Conservation (phyloP, 1,139 yeast species). For the Suhomyces terraborum region DNA sequence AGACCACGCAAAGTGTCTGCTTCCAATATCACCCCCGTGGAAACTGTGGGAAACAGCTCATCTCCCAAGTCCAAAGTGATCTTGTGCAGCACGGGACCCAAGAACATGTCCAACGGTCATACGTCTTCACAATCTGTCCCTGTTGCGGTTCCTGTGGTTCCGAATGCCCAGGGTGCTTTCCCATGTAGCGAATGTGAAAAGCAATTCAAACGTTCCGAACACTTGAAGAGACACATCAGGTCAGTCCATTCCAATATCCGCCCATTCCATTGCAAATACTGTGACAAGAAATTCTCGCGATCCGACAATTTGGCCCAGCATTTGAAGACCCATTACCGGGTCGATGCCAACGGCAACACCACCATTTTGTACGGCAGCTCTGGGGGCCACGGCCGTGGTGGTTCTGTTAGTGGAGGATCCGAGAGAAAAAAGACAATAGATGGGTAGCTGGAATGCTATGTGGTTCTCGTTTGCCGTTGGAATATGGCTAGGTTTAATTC, state of each 20-base stretch:
- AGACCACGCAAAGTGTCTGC: conserved; percentile 8
- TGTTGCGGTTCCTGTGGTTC: conserved; percentile 13
- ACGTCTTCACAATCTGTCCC: conserved; percentile 2
- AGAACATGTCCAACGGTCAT: neutral
- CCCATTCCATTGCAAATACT: conserved; percentile 51
- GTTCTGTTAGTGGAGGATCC: conserved; percentile 12
- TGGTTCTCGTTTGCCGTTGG: neutral
- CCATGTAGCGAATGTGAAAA: conserved; percentile 50
- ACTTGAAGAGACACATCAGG: conserved; percentile 49
- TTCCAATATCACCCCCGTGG: conserved; percentile 3
- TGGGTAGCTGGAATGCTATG: neutral
- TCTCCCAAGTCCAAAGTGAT: conserved; percentile 6
- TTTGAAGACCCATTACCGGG: conserved; percentile 42
- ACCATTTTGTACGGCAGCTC: conserved; percentile 44
- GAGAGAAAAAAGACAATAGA: conserved; percentile 20
- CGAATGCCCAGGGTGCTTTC: conserved; percentile 29
- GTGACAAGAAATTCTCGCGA: conserved; percentile 51
- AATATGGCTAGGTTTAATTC: conserved; percentile 6
- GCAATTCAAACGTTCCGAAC: conserved; percentile 51
- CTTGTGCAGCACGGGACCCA: conserved; percentile 2
- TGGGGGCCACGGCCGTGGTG: conserved; percentile 28
- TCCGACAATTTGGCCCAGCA: conserved; percentile 54
- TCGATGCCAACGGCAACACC: conserved; percentile 39
- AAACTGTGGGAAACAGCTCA: conserved; percentile 2
- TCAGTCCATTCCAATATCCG: conserved; percentile 52